Conservation (phyloP, 768 basidiomycete species). For the Cystofilobasidium capitatum region DNA sequence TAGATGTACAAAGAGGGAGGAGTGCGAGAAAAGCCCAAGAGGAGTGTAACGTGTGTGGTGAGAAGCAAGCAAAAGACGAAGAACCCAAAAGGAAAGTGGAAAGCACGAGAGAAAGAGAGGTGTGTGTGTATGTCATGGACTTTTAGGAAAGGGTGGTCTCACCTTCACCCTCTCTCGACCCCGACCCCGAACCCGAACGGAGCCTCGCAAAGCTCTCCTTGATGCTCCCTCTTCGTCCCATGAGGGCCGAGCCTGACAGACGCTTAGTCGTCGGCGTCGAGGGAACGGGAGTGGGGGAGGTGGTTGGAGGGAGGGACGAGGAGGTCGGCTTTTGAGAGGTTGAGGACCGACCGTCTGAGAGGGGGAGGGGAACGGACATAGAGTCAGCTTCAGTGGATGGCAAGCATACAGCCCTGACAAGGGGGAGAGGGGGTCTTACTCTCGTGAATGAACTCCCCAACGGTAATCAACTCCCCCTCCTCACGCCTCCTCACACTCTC, state of each 20-base stretch:
- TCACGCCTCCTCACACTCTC: conserved; percentile 41
- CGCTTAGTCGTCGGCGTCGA: background rate
- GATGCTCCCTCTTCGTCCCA: conserved; percentile 8
- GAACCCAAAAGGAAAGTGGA: background rate
- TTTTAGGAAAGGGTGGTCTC: conserved; percentile 5
- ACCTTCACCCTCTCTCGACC: background rate
- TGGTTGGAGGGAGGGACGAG: conserved; percentile 24
- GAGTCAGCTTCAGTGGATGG: background rate
- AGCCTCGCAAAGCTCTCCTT: background rate
- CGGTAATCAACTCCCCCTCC: conserved; percentile 50
- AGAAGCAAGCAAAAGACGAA: no score
- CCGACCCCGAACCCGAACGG: background rate
- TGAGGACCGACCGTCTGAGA: conserved; percentile 18
- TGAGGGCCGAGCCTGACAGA: background rate
- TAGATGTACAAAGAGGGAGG: no score
- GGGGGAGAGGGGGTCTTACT: conserved; percentile 22
- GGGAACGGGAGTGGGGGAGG: background rate
- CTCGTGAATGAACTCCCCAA: conserved; percentile 59
- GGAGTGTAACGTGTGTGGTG: no score
- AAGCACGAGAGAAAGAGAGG: background rate
- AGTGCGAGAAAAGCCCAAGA: no score
- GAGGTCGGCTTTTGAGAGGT: no score
- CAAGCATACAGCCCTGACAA: background rate
- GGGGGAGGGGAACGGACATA: background rate
- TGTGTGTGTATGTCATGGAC: no score